These are phyloP conservation scores for Cupressus sempervirens DNA, from an alignment of 75 land plant genomes.

Conservation along the genomic window DNA sequence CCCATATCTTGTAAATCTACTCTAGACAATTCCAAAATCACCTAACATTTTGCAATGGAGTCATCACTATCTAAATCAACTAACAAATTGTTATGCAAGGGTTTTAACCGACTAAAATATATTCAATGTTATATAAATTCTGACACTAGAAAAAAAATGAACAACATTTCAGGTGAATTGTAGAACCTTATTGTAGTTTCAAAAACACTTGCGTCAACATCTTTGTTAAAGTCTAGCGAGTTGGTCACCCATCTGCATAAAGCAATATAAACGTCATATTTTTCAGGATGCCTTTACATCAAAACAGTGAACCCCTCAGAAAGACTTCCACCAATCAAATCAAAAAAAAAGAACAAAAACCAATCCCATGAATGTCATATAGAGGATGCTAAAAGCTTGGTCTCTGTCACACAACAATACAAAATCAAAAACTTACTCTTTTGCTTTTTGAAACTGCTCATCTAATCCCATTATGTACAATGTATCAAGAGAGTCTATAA, in stretches of 20 bases:
- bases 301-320: not conserved
- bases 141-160: not conserved
- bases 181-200: conserved; percentile 99
- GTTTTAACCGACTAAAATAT: not conserved
- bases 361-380: not conserved
- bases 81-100: not conserved
- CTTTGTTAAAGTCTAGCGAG: conserved; percentile 85
- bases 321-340: not conserved
- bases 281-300: not conserved
- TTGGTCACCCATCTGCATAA: conserved; percentile 86
- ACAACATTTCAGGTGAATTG: not conserved
- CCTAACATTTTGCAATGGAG: not conserved
- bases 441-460: conserved; percentile 80
- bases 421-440: conserved; percentile 62
- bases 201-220: conserved; percentile 92
- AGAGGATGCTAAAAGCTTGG: not conserved
- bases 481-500: conserved; percentile 92
- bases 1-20: not conserved
- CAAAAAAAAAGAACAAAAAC: not conserved
- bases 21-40: not conserved
- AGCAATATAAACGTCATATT: conserved; percentile 2
- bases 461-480: conserved; percentile 92
- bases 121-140: not conserved
- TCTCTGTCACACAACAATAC: not conserved
- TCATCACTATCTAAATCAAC: not conserved